Evolutionary conservation across 208 protist genomes (phyloP).

Genomic region (Acanthamoeba triangularis): DNA sequence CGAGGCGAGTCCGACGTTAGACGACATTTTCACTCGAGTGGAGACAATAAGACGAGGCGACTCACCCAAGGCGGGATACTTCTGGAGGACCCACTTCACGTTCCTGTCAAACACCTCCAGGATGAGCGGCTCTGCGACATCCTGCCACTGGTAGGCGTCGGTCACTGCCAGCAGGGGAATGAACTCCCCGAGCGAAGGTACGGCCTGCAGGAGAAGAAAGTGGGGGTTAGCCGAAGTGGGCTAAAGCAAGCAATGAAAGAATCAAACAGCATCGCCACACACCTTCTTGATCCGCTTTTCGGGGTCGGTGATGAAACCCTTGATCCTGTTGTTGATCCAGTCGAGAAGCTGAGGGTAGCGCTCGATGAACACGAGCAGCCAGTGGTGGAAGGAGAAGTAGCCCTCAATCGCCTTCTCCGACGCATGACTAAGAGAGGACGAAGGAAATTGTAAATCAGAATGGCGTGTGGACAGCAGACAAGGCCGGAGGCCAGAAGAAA

Average conservation of each 20-base stretch:
- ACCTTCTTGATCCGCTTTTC: background rate
- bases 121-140: constrained; percentile 7
- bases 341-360: constrained; percentile 16
- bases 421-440: background rate
- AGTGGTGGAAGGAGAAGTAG: constrained; percentile 47
- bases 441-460: background rate
- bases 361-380: constrained; percentile 39
- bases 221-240: background rate
- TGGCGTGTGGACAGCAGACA: background rate
- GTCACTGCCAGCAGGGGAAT: constrained; percentile 48
- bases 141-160: background rate
- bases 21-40: no score
- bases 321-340: background rate
- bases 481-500: background rate
- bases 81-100: constrained; percentile 44
- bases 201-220: background rate
- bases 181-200: constrained; percentile 60
- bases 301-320: constrained; percentile 35
- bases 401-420: background rate
- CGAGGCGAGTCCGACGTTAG: background rate
- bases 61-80: constrained; percentile 1
- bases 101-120: constrained; percentile 16
- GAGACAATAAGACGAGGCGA: background rate
- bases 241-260: background rate
- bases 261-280: background rate